A percentile compares a stretch with the other conserved stretches of the same genome.
phyloP scores from a whole-genome alignment of 148 eudicot genomes.

The Pouteria glomerata region DNA sequence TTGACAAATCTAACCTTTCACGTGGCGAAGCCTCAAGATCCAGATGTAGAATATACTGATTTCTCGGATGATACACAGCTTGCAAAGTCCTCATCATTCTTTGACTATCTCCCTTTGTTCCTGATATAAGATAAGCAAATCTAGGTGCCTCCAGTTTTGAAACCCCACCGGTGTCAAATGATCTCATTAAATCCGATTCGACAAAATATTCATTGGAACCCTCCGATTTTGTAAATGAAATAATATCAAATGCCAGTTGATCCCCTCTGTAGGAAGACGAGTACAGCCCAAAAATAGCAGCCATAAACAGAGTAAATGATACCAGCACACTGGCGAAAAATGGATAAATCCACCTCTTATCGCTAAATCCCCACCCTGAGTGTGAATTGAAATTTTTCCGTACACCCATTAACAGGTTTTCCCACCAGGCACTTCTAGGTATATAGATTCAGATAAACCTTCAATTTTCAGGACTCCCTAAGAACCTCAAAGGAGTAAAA shows the following conservation, averaged over 20 bases:
- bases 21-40: conserved; percentile 97
- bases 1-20: conserved; percentile 75
- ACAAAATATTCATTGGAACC: conserved; percentile 52
- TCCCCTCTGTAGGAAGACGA: conserved; percentile 43
- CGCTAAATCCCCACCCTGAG: conserved; percentile 57
- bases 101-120: conserved; percentile 85
- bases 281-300: conserved; percentile 51
- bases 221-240: conserved; percentile 24
- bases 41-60: conserved; percentile 86
- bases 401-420: conserved; percentile 28
- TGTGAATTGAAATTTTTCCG: conserved; percentile 54
- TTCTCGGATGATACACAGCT: conserved; percentile 96
- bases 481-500: neutral
- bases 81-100: conserved; percentile 92
- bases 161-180: conserved; percentile 18
- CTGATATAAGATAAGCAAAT: conserved; percentile 91
- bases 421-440: neutral
- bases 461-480: neutral
- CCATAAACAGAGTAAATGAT: conserved; percentile 46
- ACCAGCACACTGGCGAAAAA: conserved; percentile 68
- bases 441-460: neutral
- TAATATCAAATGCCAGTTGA: conserved; percentile 30
- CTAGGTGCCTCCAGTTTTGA: conserved; percentile 51
- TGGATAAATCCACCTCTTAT: conserved; percentile 76
- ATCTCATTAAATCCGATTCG: conserved; percentile 58